A percentile compares a stretch with the other conserved stretches of the same genome.
Evolutionary conservation across 176 grass and related monocot species (phyloP).

Genomic region (Triticum dicoccoides): DNA sequence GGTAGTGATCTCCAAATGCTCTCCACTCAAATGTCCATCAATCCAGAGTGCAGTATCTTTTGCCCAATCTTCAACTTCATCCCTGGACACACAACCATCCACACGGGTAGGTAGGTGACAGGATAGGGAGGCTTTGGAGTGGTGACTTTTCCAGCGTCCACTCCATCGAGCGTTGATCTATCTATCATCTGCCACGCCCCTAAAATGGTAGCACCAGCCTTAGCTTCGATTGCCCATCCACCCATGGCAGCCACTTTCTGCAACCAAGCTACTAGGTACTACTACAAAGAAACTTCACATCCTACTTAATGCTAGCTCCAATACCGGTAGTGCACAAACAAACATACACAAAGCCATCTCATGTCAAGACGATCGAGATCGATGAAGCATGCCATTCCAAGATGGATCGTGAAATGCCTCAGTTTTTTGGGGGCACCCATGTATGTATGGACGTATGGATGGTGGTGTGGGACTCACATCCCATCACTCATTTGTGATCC

Average conservation of each 20-base stretch:
- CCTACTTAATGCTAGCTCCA: background rate
- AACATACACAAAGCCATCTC: background rate
- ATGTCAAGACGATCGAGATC: background rate
- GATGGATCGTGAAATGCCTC: constrained; percentile 24
- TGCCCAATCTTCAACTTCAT: no score
- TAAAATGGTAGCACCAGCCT: constrained; percentile 15
- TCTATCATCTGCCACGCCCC: background rate
- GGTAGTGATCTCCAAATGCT: no score
- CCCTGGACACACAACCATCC: no score
- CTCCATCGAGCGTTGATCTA: background rate
- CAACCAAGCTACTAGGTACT: background rate
- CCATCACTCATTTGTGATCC: constrained; percentile 4
- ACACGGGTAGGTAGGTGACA: no score
- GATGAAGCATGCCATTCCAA: background rate
- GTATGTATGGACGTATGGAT: background rate
- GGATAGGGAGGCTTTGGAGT: no score
- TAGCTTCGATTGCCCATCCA: background rate
- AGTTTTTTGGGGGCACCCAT: background rate
- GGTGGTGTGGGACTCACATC: background rate
- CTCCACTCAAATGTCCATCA: no score
- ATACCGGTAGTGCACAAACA: background rate
- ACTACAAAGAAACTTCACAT: background rate
- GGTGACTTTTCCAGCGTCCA: background rate
- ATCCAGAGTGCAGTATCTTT: no score
- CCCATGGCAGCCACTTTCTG: background rate